Evolutionary conservation across 768 basidiomycete genomes (phyloP), one percentile per base, ranked within the genome.

Genomic region (Lentinula boryana): DNA sequence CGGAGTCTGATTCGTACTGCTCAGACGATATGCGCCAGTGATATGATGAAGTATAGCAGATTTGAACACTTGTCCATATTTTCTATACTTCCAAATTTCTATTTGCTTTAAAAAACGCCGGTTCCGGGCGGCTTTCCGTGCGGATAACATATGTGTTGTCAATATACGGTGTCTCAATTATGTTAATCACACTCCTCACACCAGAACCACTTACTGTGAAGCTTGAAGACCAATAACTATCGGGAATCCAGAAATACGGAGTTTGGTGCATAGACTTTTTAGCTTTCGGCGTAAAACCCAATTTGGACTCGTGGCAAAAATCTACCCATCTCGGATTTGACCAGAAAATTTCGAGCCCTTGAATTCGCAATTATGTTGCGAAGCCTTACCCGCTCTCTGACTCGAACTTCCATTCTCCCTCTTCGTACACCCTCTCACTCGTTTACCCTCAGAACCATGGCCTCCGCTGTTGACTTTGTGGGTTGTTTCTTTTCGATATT

Each of bases 381-480:
- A 61, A 41, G 64, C 54, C 43, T 69, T 27, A 54, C 67, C 46
- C 68, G 69, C 52, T 68, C 61, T 54, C 64, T 75, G 56, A 61
- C 67, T 62, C 70, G 68, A 62, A 65, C 62, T 54, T 38, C 74
- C 60, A 67, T 77, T 70, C 68, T 72, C 73, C 67, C 66, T 60
- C 64, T 65, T 58, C 58, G 68, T 35, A 44, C 65, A 31, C 52
- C 63, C 52, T 41, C 58, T 59, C 65, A 64, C 60, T 72, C 71
- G 56, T 60, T 73, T 64, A 66, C 62, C 63, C 58, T 67, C 60
- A 76, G 82, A 68, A 77, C 76, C 68, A 89, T 89, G 87, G 83
- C 87, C 65, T 80, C 82, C 21, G 68, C 75, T 27, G 84, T 85
- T 6, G 81, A 80, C 62, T 90, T 84, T 63, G 88, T 87, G 65